phyloP scores from a whole-genome alignment of 164 flowering plant genomes.

The Magnolia changhungtana region DNA sequence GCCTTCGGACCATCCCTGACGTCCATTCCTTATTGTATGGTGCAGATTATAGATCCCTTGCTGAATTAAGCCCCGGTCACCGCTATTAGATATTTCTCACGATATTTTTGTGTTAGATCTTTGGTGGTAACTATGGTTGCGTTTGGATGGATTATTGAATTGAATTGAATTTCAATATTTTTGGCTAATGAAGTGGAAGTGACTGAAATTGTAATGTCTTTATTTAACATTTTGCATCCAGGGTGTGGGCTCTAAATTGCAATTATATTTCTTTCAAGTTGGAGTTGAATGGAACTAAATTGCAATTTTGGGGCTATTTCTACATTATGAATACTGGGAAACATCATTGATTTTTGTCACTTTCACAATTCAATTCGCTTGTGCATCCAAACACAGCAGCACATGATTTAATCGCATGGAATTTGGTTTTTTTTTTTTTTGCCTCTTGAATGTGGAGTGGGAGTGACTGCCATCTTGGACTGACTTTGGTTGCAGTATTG shows the following conservation, averaged over 20 bases:
- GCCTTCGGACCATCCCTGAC: conserved; percentile 8
- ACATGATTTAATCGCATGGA: not conserved
- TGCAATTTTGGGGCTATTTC: too few species aligned
- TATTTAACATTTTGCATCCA: too few species aligned
- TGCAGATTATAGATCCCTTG: not conserved
- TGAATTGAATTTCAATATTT: not conserved
- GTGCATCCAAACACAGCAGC: not conserved
- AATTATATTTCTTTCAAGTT: too few species aligned
- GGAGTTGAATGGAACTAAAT: too few species aligned
- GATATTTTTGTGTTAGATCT: not conserved
- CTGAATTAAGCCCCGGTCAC: not conserved
- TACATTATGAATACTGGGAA: too few species aligned
- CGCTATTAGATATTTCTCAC: not conserved
- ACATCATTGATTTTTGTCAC: too few species aligned
- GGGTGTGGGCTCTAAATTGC: too few species aligned
- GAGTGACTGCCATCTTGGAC: not conserved
- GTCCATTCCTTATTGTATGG: not conserved
- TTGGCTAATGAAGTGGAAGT: not conserved
- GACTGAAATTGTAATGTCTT: not conserved
- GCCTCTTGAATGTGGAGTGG: not conserved
- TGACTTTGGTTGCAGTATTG: not conserved
- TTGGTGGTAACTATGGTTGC: not conserved
- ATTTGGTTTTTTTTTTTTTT: too few species aligned
- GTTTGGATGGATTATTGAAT: not conserved
- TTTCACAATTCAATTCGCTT: too few species aligned